A percentile compares a stretch with the other conserved stretches of the same genome.
Conservation (phyloP, 1,139 yeast species). For the Sugiyamaella grinbergsii region DNA sequence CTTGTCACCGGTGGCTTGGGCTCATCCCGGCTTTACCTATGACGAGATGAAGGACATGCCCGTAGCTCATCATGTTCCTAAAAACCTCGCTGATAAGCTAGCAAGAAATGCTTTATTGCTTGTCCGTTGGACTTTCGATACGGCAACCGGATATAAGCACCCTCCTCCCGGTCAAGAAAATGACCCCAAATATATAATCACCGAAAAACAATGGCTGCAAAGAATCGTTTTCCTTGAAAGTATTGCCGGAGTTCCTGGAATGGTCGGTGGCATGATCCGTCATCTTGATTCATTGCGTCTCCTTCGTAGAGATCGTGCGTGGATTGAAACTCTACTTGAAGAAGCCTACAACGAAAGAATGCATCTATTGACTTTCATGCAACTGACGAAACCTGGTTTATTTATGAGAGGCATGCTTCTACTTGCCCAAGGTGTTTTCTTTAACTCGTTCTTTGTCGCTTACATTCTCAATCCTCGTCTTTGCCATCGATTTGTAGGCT, state of each 20-base stretch:
- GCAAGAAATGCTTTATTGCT: constrained; percentile 52
- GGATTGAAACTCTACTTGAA: constrained; percentile 73
- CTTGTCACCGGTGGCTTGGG: constrained; percentile 48
- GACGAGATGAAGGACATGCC: constrained; percentile 53
- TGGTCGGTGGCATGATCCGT: constrained; percentile 56
- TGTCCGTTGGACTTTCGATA: constrained; percentile 58
- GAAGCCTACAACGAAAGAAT: constrained; percentile 81
- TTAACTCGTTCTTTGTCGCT: constrained; percentile 63
- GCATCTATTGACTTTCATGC: constrained; percentile 71
- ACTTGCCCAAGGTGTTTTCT: constrained; percentile 72
- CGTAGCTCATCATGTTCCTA: constrained; percentile 58
- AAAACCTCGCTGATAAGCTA: constrained; percentile 52
- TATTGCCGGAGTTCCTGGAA: constrained; percentile 79
- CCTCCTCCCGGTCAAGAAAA: constrained; percentile 49
- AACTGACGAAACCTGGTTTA: constrained; percentile 64
- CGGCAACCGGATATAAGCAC: constrained; percentile 65
- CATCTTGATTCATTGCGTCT: constrained; percentile 44
- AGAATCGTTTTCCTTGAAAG: constrained; percentile 68
- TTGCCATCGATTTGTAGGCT: constrained; percentile 78
- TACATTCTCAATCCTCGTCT: constrained; percentile 63
- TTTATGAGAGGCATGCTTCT: constrained; percentile 59
- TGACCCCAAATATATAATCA: constrained; percentile 58
- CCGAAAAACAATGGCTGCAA: constrained; percentile 67
- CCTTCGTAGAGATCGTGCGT: constrained; percentile 66
- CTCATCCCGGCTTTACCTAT: constrained; percentile 55